Base-by-base conservation (phyloP, 352 stramenopile genomes). In the Heterotrichella gracilis region DNA sequence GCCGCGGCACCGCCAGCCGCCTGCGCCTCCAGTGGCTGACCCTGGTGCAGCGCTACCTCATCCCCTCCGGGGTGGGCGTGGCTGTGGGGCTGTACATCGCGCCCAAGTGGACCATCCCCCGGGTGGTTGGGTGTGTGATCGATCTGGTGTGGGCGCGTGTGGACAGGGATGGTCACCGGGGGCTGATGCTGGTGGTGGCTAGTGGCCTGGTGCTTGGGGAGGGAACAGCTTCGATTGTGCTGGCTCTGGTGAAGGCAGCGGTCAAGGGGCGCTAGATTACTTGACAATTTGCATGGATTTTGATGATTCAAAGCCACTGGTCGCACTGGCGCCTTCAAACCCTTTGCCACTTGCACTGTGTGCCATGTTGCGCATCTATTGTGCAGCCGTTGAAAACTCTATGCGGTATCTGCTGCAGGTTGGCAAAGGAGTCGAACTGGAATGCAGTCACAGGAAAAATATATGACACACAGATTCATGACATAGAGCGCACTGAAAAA, bases 1-100 rank as follows among this genome's bases (percentile, higher is more conserved):
- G 32, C 32, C 32, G 13, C 13, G n/a, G n/a, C 14, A 21, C 13
- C 2, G 3, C 53, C 3, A 14, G 3, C 20, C 14, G 3, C 13
- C 53, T 3, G 53, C 20, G 53, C 3, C 53, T 14, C 14, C 20
- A 22, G n/a, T 3, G n/a, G n/a, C n/a, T n/a, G n/a, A n/a, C 4
- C 39, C 24, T 64, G 42, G 3, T 14, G 3, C 3, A n/a, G 3
- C 24, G 13, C n/a, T 70, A 4, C 3, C 9, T 70, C 9, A 9
- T 67, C 22, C 68, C 68, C 9, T 70, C 4, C 21, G 24, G 3
- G 3, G 68, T 69, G 39, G 68, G 24, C 13, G 42, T 69, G 2
- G 68, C 3, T 19, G 68, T 70, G 13, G 68, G 68, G 20, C 68
- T 70, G 68, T 70, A 70, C 42, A 22, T 70, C 2, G 14, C 68